A percentile compares a stretch with the other conserved stretches of the same genome.
These are phyloP conservation scores for Podila epigama DNA, from an alignment of 192 early-diverging fungal genomes.

Conservation along the genomic window DNA sequence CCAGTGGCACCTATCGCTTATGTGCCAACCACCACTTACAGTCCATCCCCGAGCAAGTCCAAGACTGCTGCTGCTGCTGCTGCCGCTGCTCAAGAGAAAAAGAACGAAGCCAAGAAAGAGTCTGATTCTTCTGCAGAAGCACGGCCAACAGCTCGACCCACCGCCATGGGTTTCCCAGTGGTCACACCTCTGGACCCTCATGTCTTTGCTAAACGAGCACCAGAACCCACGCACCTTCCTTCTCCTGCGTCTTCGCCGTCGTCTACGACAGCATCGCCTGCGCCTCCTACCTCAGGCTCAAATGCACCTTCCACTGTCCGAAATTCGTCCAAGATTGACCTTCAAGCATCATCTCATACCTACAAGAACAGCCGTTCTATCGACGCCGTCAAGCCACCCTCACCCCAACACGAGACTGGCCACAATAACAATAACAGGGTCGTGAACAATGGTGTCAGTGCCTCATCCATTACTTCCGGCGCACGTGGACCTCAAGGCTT, in stretches of 20 bases:
- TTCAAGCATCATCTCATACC: no score
- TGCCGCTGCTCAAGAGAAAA: no score
- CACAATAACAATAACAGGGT: constrained; percentile 10
- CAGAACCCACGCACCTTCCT: constrained; percentile 10
- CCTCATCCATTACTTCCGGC: not conserved
- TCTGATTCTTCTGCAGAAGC: constrained; percentile 16
- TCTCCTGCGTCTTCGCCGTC: constrained; percentile 8
- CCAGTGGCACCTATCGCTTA: constrained; percentile 29
- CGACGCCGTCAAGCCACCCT: constrained; percentile 8
- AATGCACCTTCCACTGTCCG: not conserved
- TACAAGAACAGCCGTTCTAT: constrained; percentile 22
- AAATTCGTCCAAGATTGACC: constrained; percentile 3
- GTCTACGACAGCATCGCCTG: constrained; percentile 8
- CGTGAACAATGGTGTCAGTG: constrained; percentile 2
- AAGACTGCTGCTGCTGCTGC: no score
- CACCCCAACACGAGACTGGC: not conserved
- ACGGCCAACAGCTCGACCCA: constrained; percentile 18
- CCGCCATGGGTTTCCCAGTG: constrained; percentile 41
- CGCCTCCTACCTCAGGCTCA: constrained; percentile 19
- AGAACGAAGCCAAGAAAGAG: constrained; percentile 16
- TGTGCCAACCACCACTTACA: constrained; percentile 40
- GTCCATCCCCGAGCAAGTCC: constrained; percentile 13
- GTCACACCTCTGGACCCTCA: constrained; percentile 31
- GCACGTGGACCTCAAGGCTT: constrained; percentile 18
- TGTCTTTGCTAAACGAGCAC: constrained; percentile 17